phyloP scores from a whole-genome alignment of 2,329 filamentous ascomycete genomes.

The Diaporthe velutina region DNA sequence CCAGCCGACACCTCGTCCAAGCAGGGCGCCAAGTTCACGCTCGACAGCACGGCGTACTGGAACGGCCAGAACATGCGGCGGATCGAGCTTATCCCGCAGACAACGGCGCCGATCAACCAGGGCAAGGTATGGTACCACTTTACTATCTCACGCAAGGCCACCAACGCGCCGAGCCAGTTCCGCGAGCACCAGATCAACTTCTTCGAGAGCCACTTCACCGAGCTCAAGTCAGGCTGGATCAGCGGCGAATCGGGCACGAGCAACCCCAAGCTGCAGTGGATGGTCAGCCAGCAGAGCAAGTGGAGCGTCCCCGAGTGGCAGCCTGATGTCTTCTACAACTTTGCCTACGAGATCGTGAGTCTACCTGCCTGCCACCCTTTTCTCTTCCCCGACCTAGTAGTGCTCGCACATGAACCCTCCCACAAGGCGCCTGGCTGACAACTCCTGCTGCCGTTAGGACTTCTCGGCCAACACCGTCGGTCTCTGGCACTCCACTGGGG shows the following conservation, averaged over 20 bases:
- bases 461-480: conserved; percentile 72
- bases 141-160: conserved; percentile 69
- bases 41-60: conserved; percentile 75
- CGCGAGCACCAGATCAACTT: conserved; percentile 76
- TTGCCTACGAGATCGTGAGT: conserved; percentile 54
- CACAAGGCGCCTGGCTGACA: not conserved
- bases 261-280: conserved; percentile 73
- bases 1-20: conserved; percentile 71
- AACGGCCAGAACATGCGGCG: conserved; percentile 80
- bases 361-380: conserved; percentile 63
- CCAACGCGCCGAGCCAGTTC: conserved; percentile 70
- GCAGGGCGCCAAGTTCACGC: conserved; percentile 78
- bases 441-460: conserved; percentile 52
- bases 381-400: conserved; percentile 57
- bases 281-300: conserved; percentile 70
- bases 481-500: conserved; percentile 78
- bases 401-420: not conserved
- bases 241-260: conserved; percentile 57
- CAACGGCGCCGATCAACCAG: conserved; percentile 72
- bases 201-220: conserved; percentile 80
- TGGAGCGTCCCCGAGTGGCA: conserved; percentile 72
- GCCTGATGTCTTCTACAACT: conserved; percentile 78
- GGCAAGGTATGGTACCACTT: conserved; percentile 81
- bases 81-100: conserved; percentile 81
- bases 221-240: conserved; percentile 78